Conservation (phyloP, 2,329 filamentous ascomycete genomes). For the Apiospora marii region DNA sequence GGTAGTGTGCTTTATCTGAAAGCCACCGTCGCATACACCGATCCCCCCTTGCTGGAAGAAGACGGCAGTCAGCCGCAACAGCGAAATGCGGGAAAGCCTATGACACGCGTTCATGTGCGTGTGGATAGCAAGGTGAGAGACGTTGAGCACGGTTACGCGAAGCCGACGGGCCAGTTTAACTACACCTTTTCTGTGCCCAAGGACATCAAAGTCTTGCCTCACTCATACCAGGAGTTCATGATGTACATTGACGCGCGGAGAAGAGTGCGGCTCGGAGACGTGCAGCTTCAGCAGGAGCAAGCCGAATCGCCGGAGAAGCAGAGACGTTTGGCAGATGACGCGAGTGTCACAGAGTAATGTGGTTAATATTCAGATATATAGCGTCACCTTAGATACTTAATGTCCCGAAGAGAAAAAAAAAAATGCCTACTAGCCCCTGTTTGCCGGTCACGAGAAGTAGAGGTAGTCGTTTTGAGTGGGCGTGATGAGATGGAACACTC, state of each 20-base stretch:
- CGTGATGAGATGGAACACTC: background rate
- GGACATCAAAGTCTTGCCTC: constrained; percentile 47
- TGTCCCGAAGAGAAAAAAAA: background rate
- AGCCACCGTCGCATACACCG: constrained; percentile 75
- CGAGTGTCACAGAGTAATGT: constrained; percentile 36
- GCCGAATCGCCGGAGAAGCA: constrained; percentile 29
- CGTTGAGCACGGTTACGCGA: constrained; percentile 67
- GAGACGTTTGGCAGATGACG: constrained; percentile 28
- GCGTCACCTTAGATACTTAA: background rate
- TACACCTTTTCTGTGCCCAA: constrained; percentile 63
- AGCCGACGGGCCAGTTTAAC: constrained; percentile 77
- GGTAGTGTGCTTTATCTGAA: constrained; percentile 79
- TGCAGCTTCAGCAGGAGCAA: constrained; percentile 37
- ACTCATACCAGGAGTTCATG: constrained; percentile 41
- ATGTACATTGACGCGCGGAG: constrained; percentile 53
- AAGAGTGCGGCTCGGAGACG: constrained; percentile 45
- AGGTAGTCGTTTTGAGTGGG: background rate
- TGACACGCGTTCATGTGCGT: constrained; percentile 69
- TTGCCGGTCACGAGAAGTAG: background rate
- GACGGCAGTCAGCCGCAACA: constrained; percentile 55
- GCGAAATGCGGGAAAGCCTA: constrained; percentile 36
- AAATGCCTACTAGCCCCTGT: background rate
- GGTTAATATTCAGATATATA: background rate
- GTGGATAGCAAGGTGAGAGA: constrained; percentile 77
- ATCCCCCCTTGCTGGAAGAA: constrained; percentile 57